These are phyloP conservation scores for Plasmodium reichenowi DNA, from an alignment of 169 alveolate species.

Conservation along the genomic window DNA sequence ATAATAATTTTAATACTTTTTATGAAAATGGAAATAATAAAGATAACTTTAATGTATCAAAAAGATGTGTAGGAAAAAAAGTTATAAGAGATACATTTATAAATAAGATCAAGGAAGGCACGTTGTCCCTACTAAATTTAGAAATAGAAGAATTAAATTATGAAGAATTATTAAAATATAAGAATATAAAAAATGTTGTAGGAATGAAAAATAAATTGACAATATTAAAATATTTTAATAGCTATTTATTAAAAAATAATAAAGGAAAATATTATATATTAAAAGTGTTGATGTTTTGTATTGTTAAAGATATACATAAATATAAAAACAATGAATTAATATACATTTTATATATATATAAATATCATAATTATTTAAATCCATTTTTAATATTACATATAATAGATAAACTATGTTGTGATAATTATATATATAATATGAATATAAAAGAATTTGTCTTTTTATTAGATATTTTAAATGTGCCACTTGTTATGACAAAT, in stretches of 20 bases:
- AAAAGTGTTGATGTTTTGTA: slow-evolving; percentile 28
- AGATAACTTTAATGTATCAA: too few species aligned
- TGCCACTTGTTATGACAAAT: slow-evolving; percentile 50
- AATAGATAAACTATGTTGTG: slow-evolving; percentile 6
- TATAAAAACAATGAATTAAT: slow-evolving; percentile 56
- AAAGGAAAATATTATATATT: slow-evolving; percentile 59
- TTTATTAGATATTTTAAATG: slow-evolving; percentile 41
- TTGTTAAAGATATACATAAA: slow-evolving; percentile 10
- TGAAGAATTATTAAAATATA: slow-evolving; percentile 33
- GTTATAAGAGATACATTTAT: background rate
- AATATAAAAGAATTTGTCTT: slow-evolving; percentile 45
- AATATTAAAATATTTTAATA: slow-evolving; percentile 50
- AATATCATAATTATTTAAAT: slow-evolving; percentile 36
- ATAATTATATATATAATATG: background rate
- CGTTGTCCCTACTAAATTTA: slow-evolving; percentile 20
- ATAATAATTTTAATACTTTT: too few species aligned
- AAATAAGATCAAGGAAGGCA: slow-evolving; percentile 15
- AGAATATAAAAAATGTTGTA: slow-evolving; percentile 52
- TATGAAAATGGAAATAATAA: background rate
- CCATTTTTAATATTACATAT: slow-evolving; percentile 62
- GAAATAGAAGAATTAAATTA: slow-evolving; percentile 51
- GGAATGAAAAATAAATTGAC: slow-evolving; percentile 12
- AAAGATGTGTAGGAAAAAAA: slow-evolving; percentile 4
- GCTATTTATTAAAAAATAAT: slow-evolving; percentile 28
- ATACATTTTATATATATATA: slow-evolving; percentile 50